Evolutionary conservation across 768 basidiomycete genomes (phyloP), one percentile per base, ranked within the genome.

Genomic region (Hygrocybe coccinea): DNA sequence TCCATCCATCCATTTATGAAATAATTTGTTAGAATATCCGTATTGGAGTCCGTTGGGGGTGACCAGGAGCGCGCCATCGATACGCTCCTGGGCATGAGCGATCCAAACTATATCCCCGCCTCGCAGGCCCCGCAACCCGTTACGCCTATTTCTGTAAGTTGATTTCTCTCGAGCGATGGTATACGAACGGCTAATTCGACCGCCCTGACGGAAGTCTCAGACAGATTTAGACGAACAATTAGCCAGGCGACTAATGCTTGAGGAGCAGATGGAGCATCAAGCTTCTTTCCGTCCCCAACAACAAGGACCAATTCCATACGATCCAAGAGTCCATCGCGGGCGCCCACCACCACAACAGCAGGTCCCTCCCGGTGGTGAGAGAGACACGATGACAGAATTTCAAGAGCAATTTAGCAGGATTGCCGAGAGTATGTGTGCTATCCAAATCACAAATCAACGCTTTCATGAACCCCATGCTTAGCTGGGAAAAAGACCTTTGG

Each of bases 401-500:
- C 82, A 86, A 59, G 85, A 91, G 57, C 86, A 87, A 34, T 78
- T 92, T 63, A 84, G 65, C 62, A 86, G 84, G 68, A 76, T 90
- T 45, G 89, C 90, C 5, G 91, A 91, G 70, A 80, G 89, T 92
- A 57, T 57, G 87, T 72, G 2, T 33, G 19, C 51, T 29, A 29
- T 25, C 14, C n/a, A n/a, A 12, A 15, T 15, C 12, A 38, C 38
- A 34, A 11, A 12, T 44, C 29, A 14, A 45, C 38, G 0, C 17
- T 25, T 9, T 25, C 11, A 2, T 24, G 39, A 38, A 17, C 8
- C n/a, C 38, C 24, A 50, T 47, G 37, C 8, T 21, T 50, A 88
- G 86, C 79, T 52, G 89, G 90, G 3, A 91, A 88, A 73, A 87
- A 84, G 70, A 91, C 89, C 0, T 80, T 92, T 67, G 83, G 79